These are phyloP conservation scores for Metarhizium guizhouense DNA, from an alignment of 2,329 filamentous ascomycete genomes.

Conservation along the genomic window DNA sequence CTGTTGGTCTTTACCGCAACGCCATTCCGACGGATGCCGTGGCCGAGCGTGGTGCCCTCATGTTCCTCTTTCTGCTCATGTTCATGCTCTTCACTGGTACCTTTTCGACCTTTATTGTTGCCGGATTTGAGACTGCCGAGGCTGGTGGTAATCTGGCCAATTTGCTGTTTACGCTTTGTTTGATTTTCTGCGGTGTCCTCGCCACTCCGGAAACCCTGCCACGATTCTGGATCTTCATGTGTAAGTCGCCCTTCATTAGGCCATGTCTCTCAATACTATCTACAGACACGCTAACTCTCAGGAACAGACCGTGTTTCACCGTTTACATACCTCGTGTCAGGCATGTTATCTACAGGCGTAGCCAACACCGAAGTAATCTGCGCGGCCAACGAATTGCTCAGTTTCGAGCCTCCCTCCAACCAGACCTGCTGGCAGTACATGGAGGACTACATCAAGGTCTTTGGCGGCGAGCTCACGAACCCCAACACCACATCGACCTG, in stretches of 20 bases:
- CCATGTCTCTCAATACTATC: not conserved
- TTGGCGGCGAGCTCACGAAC: conserved; percentile 48
- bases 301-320: conserved; percentile 62
- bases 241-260: conserved; percentile 1
- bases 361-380: conserved; percentile 59
- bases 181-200: conserved; percentile 72
- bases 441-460: conserved; percentile 31
- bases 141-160: conserved; percentile 69
- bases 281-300: not conserved
- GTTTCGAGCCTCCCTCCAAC: conserved; percentile 53
- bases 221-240: conserved; percentile 74
- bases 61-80: conserved; percentile 66
- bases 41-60: conserved; percentile 61
- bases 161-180: conserved; percentile 60
- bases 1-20: conserved; percentile 67
- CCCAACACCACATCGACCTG: conserved; percentile 38
- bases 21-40: conserved; percentile 52
- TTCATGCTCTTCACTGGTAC: conserved; percentile 78
- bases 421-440: conserved; percentile 55
- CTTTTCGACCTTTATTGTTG: conserved; percentile 71
- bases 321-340: conserved; percentile 71
- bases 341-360: conserved; percentile 61
- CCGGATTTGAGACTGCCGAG: conserved; percentile 66
- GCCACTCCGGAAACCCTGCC: conserved; percentile 54
- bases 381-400: conserved; percentile 57